Evolutionary conservation across 2,329 filamentous ascomycete species (phyloP), one percentile per base, ranked within the genome.

Genomic region (Coniochaeta sp.): DNA sequence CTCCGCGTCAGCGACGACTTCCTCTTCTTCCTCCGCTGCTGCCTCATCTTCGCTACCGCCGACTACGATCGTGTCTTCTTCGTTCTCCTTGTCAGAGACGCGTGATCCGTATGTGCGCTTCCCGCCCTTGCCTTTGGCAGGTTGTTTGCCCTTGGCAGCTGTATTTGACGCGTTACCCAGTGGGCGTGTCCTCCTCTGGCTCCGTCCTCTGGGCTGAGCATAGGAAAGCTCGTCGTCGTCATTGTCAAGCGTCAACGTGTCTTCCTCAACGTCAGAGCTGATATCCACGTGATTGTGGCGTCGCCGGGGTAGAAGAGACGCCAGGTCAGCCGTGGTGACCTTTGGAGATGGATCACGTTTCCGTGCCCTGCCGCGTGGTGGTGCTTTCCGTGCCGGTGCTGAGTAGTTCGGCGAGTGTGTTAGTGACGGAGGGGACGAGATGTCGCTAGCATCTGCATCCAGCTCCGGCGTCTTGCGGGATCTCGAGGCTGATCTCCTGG

Each of bases 391-490:
- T 16, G 59, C 52, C 31, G 69, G 67, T 1, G 72, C 67, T 9
- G 65, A 70, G 62, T 76, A 79, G 65, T 88, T 87, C 34, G 86
- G 86, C 0, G 86, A 89, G 67, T 88, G 85, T 4, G 85, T 89
- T 4, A 89, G 75, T 0, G 86, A 88, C 0, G 86, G 86, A 0
- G 85, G 86, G 2, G 85, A 88, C 1, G 86, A 88, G 12, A 84
- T 73, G 54, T 84, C 79, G 0, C 82, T 85, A 17, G 75, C 64
- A 62, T 77, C 72, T 52, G 76, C 76, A 26, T 75, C 69, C 8
- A 67, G 67, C 1, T 70, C 74, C 0, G 76, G 75, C 0, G 76
- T 77, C 59, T 69, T 72, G n/a, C 64, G 70, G 6, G 70, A 63
- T 26, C 64, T 65, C 8, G 68, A 64, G 44, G 64, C 60, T 12